These are phyloP conservation scores for Globisporangium heterothallicum DNA, from an alignment of 352 stramenopile species.

Conservation along the genomic window DNA sequence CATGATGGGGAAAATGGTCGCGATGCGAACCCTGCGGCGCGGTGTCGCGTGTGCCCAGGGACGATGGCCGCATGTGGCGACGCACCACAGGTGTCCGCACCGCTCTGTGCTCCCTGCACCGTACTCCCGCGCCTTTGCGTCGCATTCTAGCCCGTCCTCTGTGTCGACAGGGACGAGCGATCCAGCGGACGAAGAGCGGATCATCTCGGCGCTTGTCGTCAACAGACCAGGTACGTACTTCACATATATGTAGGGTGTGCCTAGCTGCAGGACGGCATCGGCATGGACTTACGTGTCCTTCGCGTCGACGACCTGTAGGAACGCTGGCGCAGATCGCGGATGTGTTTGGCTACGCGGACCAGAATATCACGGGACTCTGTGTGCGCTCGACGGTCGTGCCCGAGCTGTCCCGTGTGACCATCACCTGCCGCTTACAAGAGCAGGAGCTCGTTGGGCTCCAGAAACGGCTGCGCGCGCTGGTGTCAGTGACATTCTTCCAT, in stretches of 20 bases:
- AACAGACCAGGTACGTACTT: conserved; percentile 40
- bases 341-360: conserved; percentile 60
- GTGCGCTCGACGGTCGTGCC: conserved; percentile 66
- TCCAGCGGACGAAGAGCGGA: conserved; percentile 36
- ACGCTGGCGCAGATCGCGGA: conserved; percentile 65
- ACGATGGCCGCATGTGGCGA: not conserved
- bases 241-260: conserved; percentile 4
- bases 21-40: conserved; percentile 2
- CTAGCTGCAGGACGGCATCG: too few species aligned
- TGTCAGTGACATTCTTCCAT: conserved; percentile 77
- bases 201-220: conserved; percentile 71
- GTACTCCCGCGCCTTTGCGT: not conserved
- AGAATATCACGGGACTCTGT: conserved; percentile 72
- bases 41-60: not conserved
- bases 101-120: not conserved
- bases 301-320: conserved; percentile 17
- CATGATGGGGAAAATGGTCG: not conserved
- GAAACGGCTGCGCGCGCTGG: conserved; percentile 50
- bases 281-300: too few species aligned
- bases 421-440: conserved; percentile 55
- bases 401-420: conserved; percentile 72
- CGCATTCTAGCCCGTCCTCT: not conserved
- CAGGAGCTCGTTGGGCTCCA: conserved; percentile 47
- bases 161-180: not conserved
- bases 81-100: not conserved